These are phyloP conservation scores for Diatrype stigma DNA, from an alignment of 2,329 filamentous ascomycete genomes.

Conservation along the genomic window DNA sequence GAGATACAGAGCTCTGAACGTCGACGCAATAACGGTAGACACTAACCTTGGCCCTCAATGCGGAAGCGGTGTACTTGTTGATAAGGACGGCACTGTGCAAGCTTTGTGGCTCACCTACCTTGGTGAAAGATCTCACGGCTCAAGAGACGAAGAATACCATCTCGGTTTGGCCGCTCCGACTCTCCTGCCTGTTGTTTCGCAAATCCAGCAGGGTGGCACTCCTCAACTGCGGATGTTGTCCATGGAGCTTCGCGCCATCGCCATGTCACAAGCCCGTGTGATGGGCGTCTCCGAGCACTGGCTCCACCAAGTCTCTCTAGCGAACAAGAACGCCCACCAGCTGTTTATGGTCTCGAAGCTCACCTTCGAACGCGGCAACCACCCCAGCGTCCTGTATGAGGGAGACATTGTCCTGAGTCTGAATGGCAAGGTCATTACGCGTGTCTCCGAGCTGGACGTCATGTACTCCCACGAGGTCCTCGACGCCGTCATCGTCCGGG, in stretches of 20 bases:
- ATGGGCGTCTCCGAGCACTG: conserved; percentile 97
- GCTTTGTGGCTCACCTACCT: conserved; percentile 96
- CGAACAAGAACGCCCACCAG: conserved; percentile 90
- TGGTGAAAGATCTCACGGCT: conserved; percentile 76
- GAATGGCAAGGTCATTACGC: conserved; percentile 88
- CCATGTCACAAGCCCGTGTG: conserved; percentile 93
- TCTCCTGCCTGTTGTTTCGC: conserved; percentile 79
- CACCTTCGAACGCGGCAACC: conserved; percentile 54
- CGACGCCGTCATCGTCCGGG: conserved; percentile 80
- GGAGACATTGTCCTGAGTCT: conserved; percentile 89
- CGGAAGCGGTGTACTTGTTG: conserved; percentile 86
- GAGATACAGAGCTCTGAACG: conserved; percentile 88
- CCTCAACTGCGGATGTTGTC: conserved; percentile 87
- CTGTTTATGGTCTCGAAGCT: conserved; percentile 98
- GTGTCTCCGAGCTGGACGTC: conserved; percentile 86
- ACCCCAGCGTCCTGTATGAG: conserved; percentile 65
- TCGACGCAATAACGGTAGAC: conserved; percentile 96
- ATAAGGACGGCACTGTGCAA: conserved; percentile 87
- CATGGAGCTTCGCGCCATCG: conserved; percentile 89
- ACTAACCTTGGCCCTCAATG: conserved; percentile 88
- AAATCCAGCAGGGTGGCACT: conserved; percentile 74
- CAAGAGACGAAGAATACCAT: conserved; percentile 94
- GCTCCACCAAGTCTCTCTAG: conserved; percentile 84
- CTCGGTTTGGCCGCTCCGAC: conserved; percentile 87
- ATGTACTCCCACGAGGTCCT: conserved; percentile 90